phyloP scores from a whole-genome alignment of 352 stramenopile species.

The Phytophthora syringae region DNA sequence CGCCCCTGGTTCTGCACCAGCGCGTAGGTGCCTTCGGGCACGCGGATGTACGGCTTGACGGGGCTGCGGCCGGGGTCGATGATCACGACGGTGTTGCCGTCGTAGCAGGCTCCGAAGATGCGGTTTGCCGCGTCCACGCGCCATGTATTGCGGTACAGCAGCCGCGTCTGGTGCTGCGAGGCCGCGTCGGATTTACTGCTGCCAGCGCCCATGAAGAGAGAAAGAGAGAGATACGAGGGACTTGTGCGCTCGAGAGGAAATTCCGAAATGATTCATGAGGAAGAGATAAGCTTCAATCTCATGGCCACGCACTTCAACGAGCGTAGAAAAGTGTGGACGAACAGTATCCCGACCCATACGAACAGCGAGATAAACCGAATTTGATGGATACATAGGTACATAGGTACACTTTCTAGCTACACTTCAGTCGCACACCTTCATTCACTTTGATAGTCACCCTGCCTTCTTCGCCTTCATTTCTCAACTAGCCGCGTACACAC shows the following conservation, averaged over 20 bases:
- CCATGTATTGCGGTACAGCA: slow-evolving; percentile 69
- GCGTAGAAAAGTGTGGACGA: slow-evolving; percentile 1
- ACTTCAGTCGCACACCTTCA: too few species aligned
- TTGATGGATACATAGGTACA: slow-evolving; percentile 5
- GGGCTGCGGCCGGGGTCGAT: slow-evolving; percentile 66
- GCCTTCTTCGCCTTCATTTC: too few species aligned
- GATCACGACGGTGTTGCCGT: slow-evolving; percentile 85
- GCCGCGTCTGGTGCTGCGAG: slow-evolving; percentile 54
- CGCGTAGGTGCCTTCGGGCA: slow-evolving; percentile 90
- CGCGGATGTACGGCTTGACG: slow-evolving; percentile 84
- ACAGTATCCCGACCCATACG: slow-evolving; percentile 3
- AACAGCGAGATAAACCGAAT: slow-evolving; percentile 24
- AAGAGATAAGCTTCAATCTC: too few species aligned
- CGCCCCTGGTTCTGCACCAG: slow-evolving; percentile 88
- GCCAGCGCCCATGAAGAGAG: slow-evolving; percentile 28
- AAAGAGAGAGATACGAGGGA: background rate
- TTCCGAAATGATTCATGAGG: slow-evolving; percentile 23
- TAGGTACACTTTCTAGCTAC: slow-evolving; percentile 13
- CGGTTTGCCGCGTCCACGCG: slow-evolving; percentile 76
- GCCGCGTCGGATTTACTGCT: slow-evolving; percentile 24
- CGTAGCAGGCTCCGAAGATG: slow-evolving; percentile 79
- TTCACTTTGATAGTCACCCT: too few species aligned
- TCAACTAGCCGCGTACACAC: too few species aligned
- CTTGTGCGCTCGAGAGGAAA: slow-evolving; percentile 24
- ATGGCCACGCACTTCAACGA: slow-evolving; percentile 20